Evolutionary conservation across 2,329 filamentous ascomycete genomes (phyloP), one percentile per base, ranked within the genome.

Genomic region (Aspergillus pseudoterreus): DNA sequence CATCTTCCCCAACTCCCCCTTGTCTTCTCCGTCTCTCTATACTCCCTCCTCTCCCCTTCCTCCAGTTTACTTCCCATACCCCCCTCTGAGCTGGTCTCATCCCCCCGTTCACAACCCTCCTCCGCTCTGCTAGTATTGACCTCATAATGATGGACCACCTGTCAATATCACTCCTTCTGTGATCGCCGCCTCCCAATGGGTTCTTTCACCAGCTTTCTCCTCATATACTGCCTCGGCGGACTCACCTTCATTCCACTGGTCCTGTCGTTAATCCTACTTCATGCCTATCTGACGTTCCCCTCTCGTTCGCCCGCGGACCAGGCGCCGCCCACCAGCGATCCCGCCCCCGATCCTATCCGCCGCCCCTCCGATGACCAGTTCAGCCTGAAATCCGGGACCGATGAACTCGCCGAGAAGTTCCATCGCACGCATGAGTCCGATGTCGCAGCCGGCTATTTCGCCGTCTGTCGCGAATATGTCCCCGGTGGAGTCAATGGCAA

Each of bases 401-500:
- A 80, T 60, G 73, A 72, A 43, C 71, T 82, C 57, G 83, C 80
- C 49, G 82, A 86, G 39, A 82, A 86, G 53, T 78, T 80, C 61
- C 84, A 82, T 64, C 71, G 80, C 32, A 72, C 78, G 17, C 79
- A 84, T 57, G 86, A 90, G 52, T 78, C 84, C 32, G 90, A 95
- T 65, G 88, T 91, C 38, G 89, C 90, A 2, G 88, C 91, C 8
- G 92, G 91, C 15, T 96, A 95, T 74, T 96, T 96, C 70, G 90
- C 91, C n/a, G 90, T 96, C 14, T 95, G 89, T 67, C 83, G 92
- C 67, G 91, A 96, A 74, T 96, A 94, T 72, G 88, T 90, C 1
- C 90, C 92, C 39, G 90, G 91, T 67, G 92, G 91, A 39, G 86
- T 95, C 70, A 95, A 95, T 75, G 90, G 90, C 54, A 95, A 92